Conservation (phyloP, 73 alveolate species). For the Symbiodinium pilosum region DNA sequence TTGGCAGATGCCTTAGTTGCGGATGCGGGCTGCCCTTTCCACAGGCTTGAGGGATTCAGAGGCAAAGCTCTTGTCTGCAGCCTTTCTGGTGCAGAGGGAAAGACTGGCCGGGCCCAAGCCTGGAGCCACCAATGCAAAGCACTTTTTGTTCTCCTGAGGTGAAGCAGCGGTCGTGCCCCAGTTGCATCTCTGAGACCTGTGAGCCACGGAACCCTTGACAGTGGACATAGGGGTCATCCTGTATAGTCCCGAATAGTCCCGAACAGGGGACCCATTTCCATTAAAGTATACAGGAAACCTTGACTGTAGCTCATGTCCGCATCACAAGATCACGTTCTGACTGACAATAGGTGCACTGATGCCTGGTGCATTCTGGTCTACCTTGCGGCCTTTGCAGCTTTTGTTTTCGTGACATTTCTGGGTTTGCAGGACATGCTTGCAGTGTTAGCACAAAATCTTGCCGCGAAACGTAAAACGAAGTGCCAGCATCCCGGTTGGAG, state of each 20-base stretch:
- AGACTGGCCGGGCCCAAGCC: too few relatives aligned
- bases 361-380: slow-evolving; percentile 20
- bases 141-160: neutral
- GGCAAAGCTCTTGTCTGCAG: too few relatives aligned
- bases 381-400: neutral
- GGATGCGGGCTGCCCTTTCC: too few relatives aligned
- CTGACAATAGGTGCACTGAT: slow-evolving; percentile 19
- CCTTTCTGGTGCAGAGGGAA: too few relatives aligned
- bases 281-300: too few relatives aligned
- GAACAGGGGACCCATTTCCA: too few relatives aligned
- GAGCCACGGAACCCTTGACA: too few relatives aligned
- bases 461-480: neutral
- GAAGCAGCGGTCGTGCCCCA: neutral
- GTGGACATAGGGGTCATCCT: too few relatives aligned
- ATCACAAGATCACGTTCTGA: too few relatives aligned
- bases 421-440: neutral
- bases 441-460: neutral
- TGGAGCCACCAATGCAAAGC: neutral
- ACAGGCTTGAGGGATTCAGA: too few relatives aligned
- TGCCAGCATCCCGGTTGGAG: too few relatives aligned
- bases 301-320: neutral
- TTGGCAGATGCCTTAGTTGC: neutral
- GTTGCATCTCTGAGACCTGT: neutral
- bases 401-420: slow-evolving; percentile 10
- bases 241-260: too few relatives aligned